Evolutionary conservation across 2,329 filamentous ascomycete species (phyloP).

Genomic region (Pestalotiopsis fici): DNA sequence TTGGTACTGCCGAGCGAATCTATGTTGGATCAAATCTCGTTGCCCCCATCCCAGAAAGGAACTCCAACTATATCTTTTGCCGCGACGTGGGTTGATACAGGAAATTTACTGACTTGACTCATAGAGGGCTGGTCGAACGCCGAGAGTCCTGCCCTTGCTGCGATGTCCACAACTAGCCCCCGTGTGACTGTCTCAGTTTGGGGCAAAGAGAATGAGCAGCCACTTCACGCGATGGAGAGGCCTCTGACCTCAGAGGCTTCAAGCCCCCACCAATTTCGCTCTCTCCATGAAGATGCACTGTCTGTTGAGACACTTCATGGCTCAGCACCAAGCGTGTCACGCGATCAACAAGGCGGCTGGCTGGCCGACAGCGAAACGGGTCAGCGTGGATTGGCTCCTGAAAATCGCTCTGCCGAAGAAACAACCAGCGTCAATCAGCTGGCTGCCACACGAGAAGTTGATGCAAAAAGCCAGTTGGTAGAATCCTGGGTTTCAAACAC

Average conservation of each 20-base stretch:
- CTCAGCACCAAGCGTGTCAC: slow-evolving; percentile 23
- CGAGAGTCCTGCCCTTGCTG: slow-evolving; percentile 42
- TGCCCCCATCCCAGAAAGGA: not conserved
- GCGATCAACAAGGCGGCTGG: slow-evolving; percentile 45
- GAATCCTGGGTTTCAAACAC: slow-evolving; percentile 46
- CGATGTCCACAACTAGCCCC: slow-evolving; percentile 50
- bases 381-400: slow-evolving; percentile 49
- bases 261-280: slow-evolving; percentile 34
- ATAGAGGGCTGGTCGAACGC: slow-evolving; percentile 50
- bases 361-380: slow-evolving; percentile 37
- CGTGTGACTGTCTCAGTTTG: slow-evolving; percentile 59
- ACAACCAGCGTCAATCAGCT: slow-evolving; percentile 52
- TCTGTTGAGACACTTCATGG: slow-evolving; percentile 21
- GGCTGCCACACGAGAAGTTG: slow-evolving; percentile 37
- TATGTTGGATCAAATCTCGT: not conserved
- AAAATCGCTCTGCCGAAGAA: slow-evolving; percentile 42
- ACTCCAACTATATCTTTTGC: not conserved
- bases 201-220: slow-evolving; percentile 41
- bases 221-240: slow-evolving; percentile 40
- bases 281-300: slow-evolving; percentile 40
- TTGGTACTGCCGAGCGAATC: not conserved
- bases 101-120: not conserved
- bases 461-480: slow-evolving; percentile 52
- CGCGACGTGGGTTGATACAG: not conserved
- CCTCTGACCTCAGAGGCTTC: slow-evolving; percentile 34